Evolutionary conservation across 148 eudicot genomes (phyloP).

Genomic region (Chenopodium berlandieri): DNA sequence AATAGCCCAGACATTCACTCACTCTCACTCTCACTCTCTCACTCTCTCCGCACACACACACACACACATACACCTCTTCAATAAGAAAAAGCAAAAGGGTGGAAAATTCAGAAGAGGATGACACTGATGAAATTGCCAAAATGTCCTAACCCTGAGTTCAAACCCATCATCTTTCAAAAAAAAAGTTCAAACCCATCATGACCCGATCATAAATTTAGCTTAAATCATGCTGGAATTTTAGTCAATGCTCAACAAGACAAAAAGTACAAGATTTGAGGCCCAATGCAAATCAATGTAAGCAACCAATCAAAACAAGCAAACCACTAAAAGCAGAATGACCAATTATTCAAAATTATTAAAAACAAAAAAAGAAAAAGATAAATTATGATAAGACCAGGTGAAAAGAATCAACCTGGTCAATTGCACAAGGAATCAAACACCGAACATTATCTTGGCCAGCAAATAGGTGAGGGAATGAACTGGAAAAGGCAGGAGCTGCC

Average conservation of each 20-base stretch:
- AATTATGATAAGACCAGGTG: neutral
- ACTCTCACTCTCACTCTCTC: neutral
- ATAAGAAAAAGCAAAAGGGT: neutral
- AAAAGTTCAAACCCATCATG: neutral
- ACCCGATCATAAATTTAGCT: neutral
- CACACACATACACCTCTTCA: neutral
- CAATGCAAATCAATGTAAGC: neutral
- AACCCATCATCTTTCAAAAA: neutral
- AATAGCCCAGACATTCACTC: neutral
- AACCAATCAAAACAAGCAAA: neutral
- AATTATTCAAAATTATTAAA: neutral
- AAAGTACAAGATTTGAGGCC: neutral
- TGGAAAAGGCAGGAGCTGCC: slow-evolving; percentile 98
- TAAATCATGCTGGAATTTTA: neutral
- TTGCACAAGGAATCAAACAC: slow-evolving; percentile 97
- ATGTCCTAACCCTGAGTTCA: neutral
- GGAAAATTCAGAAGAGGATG: neutral
- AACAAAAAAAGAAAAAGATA: slow-evolving; percentile 1
- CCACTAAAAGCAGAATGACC: neutral
- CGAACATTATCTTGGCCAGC: slow-evolving; percentile 67
- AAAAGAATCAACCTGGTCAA: slow-evolving; percentile 70
- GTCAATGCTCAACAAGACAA: neutral
- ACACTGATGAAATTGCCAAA: neutral
- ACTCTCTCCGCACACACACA: neutral
- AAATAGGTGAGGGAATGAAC: slow-evolving; percentile 93